Percentiles rank a stretch among this genome's conserved stretches.
These are phyloP conservation scores for Phytophthora fragariaefolia DNA, from an alignment of 352 stramenopile species.

Conservation along the genomic window DNA sequence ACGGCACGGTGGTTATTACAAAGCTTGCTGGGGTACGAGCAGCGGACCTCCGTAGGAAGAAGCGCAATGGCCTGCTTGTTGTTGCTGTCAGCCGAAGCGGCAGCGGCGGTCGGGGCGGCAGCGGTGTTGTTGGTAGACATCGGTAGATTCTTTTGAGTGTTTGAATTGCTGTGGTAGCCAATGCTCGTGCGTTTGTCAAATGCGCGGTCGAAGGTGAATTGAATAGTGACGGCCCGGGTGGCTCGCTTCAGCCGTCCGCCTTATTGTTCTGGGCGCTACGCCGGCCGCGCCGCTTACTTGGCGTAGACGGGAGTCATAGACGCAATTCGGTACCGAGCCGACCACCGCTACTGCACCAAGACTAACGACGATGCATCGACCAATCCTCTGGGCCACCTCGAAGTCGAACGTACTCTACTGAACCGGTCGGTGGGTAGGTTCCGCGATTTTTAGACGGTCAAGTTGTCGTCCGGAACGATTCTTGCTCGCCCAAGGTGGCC, in stretches of 20 bases:
- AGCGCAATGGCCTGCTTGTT: constrained; percentile 28
- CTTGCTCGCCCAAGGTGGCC: constrained; percentile 26
- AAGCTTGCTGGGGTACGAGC: constrained; percentile 73
- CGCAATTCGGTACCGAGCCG: constrained; percentile 23
- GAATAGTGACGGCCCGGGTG: constrained; percentile 33
- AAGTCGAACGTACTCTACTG: constrained; percentile 47
- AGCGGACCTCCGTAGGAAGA: constrained; percentile 60
- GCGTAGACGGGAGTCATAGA: constrained; percentile 8
- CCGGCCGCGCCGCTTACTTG: constrained; percentile 15
- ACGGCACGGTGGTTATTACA: constrained; percentile 70
- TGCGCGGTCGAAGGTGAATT: constrained; percentile 41
- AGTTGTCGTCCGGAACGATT: constrained; percentile 41
- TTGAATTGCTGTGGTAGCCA: constrained; percentile 19
- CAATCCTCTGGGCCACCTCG: constrained; percentile 28
- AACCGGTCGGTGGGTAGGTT: constrained; percentile 26
- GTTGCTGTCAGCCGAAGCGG: constrained; percentile 3
- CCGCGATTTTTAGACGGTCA: constrained; percentile 38
- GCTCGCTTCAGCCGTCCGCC: constrained; percentile 14
- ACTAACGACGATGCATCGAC: constrained; percentile 43
- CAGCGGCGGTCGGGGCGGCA: constrained; percentile 12
- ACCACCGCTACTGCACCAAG: constrained; percentile 34
- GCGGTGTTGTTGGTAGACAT: constrained; percentile 32
- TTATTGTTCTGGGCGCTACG: constrained; percentile 38
- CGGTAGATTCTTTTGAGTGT: constrained; percentile 20
- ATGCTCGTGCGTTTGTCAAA: constrained; percentile 20